Conservation (phyloP, 768 basidiomycete species). For the Pholiota microspora region DNA sequence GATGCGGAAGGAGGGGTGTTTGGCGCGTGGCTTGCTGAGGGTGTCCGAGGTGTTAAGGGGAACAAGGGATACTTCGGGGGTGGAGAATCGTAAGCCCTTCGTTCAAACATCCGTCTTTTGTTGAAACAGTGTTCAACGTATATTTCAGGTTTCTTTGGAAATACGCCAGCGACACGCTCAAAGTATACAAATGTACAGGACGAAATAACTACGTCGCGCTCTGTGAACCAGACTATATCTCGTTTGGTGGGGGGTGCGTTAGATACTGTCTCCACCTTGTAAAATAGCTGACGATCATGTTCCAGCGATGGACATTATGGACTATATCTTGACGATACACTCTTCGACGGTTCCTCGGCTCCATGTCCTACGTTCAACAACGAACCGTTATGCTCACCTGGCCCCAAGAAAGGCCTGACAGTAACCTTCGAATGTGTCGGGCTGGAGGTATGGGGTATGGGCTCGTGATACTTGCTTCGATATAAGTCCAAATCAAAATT, state of each 20-base stretch:
- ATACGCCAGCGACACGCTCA: conserved; percentile 44
- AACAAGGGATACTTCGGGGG: conserved; percentile 79
- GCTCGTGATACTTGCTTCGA: conserved; percentile 27
- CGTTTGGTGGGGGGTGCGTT: conserved; percentile 90
- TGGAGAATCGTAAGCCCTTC: conserved; percentile 74
- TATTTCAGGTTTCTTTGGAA: conserved; percentile 73
- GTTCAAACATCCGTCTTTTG: no score
- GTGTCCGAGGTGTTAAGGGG: conserved; percentile 54
- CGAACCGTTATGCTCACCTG: conserved; percentile 67
- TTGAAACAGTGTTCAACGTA: background rate
- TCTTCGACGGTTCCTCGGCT: conserved; percentile 83
- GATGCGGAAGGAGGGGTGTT: conserved; percentile 68
- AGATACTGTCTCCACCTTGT: background rate
- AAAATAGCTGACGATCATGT: background rate
- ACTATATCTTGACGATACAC: conserved; percentile 78
- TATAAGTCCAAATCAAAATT: background rate
- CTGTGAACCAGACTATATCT: conserved; percentile 77
- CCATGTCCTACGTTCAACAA: conserved; percentile 87
- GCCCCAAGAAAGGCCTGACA: conserved; percentile 42
- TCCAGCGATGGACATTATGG: conserved; percentile 84
- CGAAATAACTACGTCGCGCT: conserved; percentile 88
- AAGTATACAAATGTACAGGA: conserved; percentile 82
- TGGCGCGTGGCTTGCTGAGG: conserved; percentile 84
- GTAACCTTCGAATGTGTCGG: conserved; percentile 88
- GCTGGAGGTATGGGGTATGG: conserved; percentile 88